Evolutionary conservation across 371 early-diverging fungal species (phyloP), one percentile per base, ranked within the genome.

Genomic region (Actinomortierella wolfii): DNA sequence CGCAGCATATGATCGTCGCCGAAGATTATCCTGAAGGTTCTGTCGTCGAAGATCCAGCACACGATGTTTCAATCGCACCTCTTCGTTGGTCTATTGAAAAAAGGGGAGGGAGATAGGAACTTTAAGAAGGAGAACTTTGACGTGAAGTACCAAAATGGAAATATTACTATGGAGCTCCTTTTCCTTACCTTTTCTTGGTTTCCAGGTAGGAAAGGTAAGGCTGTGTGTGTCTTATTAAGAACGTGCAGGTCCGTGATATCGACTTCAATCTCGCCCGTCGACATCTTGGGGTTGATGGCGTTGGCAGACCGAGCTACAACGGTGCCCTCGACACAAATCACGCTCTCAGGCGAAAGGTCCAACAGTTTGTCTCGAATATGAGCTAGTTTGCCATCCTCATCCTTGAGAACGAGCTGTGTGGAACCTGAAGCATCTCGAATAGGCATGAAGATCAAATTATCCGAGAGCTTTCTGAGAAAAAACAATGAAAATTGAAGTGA

Each of bases 31-130:
- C 59, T 94, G 94, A 14, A 96, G 80, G 44, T 78, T 76, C 8
- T 83, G 76, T 28, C 94, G 82, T n/a, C 97, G 87, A 42, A 96
- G 76, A 74, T 95, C 95, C 25, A 95, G 61, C 56, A 91, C 90
- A 17, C 97, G 83, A 65, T 94, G 81, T 43, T 86, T 86, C 8
- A 94, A 76, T 25, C 95, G 83, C 0, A 86, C 76, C 57, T 93
- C 94, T 68, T 96, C 95, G 64, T 84, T 87, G 13, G 92, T 92
- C 88, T 89, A 81, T 2, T 15, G 18, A 50, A 18, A 6, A 40
- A 4, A 53, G 44, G n/a, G 21, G 29, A n/a, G 28, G 24, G 56
- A 34, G 17, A 48, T 48, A 25, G 40, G 25, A 41, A 17, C n/a
- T 8, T 28, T 11, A 45, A n/a, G 15, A 57, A 21, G 43, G 46